Conservation (phyloP, 805 yeast species). For the Myxozyma neotropica region DNA sequence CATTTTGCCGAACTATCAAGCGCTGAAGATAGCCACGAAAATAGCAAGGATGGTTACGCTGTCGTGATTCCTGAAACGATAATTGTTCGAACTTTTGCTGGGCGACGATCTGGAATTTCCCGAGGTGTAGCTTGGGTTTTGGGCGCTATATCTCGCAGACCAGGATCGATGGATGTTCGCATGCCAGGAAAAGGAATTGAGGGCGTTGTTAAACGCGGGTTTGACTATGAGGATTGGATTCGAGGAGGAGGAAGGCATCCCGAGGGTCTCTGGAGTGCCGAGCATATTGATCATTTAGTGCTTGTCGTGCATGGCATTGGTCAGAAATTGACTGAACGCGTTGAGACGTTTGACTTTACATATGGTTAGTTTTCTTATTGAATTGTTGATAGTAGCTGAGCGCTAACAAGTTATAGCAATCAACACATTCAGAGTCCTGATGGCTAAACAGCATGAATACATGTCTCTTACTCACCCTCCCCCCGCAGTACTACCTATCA, state of each 20-base stretch:
- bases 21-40: constrained; percentile 18
- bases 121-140: constrained; percentile 27
- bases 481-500: constrained; percentile 62
- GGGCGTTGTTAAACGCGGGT: constrained; percentile 38
- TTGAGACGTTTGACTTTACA: constrained; percentile 81
- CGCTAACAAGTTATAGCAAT: constrained; percentile 37
- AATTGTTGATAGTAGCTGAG: not conserved
- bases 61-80: constrained; percentile 27
- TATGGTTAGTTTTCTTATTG: constrained; percentile 52
- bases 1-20: constrained; percentile 7
- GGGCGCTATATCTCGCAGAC: constrained; percentile 23
- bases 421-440: constrained; percentile 44
- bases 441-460: constrained; percentile 38
- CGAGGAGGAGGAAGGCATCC: constrained; percentile 16
- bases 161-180: constrained; percentile 18
- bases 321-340: constrained; percentile 77
- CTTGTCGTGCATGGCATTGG: constrained; percentile 95
- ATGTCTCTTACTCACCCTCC: constrained; percentile 29
- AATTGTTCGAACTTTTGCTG: constrained; percentile 25
- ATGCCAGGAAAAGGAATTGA: constrained; percentile 25
- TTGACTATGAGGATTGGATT: constrained; percentile 41
- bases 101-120: constrained; percentile 20
- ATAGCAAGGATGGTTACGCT: constrained; percentile 18
- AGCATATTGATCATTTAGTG: constrained; percentile 57
- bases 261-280: constrained; percentile 18